Evolutionary conservation across 148 eudicot genomes (phyloP), one percentile per base, ranked within the genome.

Genomic region (Pouteria glomerata): DNA sequence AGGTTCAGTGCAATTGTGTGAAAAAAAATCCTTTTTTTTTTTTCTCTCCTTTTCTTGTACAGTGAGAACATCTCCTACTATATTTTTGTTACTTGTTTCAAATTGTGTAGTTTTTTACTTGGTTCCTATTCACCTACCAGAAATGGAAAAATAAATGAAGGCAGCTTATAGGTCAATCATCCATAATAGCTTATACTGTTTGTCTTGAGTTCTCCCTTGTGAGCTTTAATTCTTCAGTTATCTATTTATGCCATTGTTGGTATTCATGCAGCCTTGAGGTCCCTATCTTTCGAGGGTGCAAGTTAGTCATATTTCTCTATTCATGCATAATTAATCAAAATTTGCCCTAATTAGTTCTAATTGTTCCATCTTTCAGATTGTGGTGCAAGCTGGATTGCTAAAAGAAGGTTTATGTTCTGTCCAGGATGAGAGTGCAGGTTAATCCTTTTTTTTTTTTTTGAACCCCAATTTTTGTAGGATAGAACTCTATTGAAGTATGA

Each of bases 401-500:
- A 86, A 78, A 86, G 89, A 89, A 65, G 98, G 98, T 63, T 75
- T 89, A 63, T 94, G 96, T 74, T 91, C 98, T 11, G 98, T 94
- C 82, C 97, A 94, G 78, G 98, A 94, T 71, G 96, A 94, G 77
- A 94, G 97, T 84, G 98, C 98, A 78, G 96, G 98, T 91, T 51
- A 53, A 16, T 47, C 31, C 53, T 63, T 53, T n/a, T n/a, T n/a
- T n/a, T n/a, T n/a, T n/a, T n/a, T n/a, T n/a, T n/a, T 59, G 45
- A 51, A 39, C 63, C 59, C n/a, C 45, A 13, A 45, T 69, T 42
- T 47, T 26, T 11, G 52, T 26, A 41, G 51, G 37, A 70, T 41
- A 41, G 60, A 60, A n/a, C 7, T 7, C 12, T 6, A 35, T 3
- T 39, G 61, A 57, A 37, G 37, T 35, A 12, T 57, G 33, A 26